Conservation (phyloP, 2,329 filamentous ascomycete species). For the Teratosphaeria pseudoeucalypti region DNA sequence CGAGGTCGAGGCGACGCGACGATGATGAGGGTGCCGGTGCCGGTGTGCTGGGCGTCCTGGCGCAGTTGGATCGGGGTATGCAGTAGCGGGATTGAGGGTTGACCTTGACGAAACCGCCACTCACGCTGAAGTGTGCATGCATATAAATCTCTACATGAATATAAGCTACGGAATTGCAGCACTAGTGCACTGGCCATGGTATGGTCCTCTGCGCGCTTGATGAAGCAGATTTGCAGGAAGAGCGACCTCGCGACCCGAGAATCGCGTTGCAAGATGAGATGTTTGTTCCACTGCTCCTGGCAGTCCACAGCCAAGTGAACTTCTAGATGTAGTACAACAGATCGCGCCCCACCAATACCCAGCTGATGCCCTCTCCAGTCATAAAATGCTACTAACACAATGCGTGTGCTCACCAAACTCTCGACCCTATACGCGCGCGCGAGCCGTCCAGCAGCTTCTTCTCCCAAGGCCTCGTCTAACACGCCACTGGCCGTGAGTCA, state of each 20-base stretch:
- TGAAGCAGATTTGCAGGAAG: background rate
- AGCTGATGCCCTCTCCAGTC: background rate
- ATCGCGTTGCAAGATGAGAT: background rate
- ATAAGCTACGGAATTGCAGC: background rate
- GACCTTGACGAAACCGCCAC: background rate
- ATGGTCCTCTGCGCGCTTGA: background rate
- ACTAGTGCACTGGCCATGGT: no score
- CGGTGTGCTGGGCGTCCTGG: conserved; percentile 24
- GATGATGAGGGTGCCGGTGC: conserved; percentile 21
- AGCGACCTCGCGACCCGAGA: background rate
- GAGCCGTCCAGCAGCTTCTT: background rate
- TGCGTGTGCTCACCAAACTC: background rate
- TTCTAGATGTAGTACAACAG: background rate
- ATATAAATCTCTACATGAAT: background rate
- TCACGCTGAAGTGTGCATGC: background rate
- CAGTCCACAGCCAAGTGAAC: background rate
- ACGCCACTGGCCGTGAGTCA: background rate
- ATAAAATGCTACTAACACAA: background rate
- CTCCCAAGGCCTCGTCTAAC: background rate
- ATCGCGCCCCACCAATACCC: background rate
- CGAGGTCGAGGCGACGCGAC: background rate
- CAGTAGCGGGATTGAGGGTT: background rate
- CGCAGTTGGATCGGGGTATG: conserved; percentile 23
- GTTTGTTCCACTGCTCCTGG: background rate
- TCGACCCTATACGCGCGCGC: background rate